Evolutionary conservation across 306 rosid genomes (phyloP).

Genomic region (Ceratonia siliqua): DNA sequence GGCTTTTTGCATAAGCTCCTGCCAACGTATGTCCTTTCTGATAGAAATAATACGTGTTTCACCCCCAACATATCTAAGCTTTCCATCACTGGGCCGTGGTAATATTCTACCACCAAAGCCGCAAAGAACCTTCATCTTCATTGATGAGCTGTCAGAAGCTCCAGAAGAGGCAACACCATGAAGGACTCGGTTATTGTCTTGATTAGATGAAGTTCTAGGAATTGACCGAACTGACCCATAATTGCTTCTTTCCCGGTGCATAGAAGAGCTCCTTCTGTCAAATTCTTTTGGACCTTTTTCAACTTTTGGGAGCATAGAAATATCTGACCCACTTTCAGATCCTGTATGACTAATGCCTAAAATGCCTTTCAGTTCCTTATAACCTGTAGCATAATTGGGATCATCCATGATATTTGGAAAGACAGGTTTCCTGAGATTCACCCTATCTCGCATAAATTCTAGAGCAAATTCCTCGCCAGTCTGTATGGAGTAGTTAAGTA

Average conservation of each 20-base stretch:
- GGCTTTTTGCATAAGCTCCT: slow-evolving; percentile 67
- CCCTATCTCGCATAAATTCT: slow-evolving; percentile 92
- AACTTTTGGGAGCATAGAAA: slow-evolving; percentile 43
- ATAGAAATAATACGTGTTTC: slow-evolving; percentile 76
- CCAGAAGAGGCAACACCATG: slow-evolving; percentile 56
- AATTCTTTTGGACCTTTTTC: slow-evolving; percentile 65
- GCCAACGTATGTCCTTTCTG: slow-evolving; percentile 68
- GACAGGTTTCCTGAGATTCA: slow-evolving; percentile 60
- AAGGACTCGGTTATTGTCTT: slow-evolving; percentile 51
- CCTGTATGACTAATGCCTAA: slow-evolving; percentile 54
- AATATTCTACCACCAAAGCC: slow-evolving; percentile 82
- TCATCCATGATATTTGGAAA: slow-evolving; percentile 60
- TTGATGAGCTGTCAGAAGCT: slow-evolving; percentile 50
- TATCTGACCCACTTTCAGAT: slow-evolving; percentile 66
- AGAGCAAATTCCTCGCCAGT: slow-evolving; percentile 91
- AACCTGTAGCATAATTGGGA: slow-evolving; percentile 57
- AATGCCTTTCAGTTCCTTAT: slow-evolving; percentile 58
- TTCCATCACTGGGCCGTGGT: slow-evolving; percentile 87
- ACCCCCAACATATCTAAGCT: slow-evolving; percentile 88
- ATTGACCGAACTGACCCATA: slow-evolving; percentile 54
- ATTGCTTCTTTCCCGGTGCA: slow-evolving; percentile 55
- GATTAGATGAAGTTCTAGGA: slow-evolving; percentile 61
- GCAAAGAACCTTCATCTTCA: slow-evolving; percentile 77
- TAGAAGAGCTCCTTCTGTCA: slow-evolving; percentile 53
- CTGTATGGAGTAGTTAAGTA: slow-evolving; percentile 79